Percentiles rank a stretch among this genome's conserved stretches.
Evolutionary conservation across 2,329 filamentous ascomycete genomes (phyloP).

Genomic region (Aspergillus fumigatiaffinis): DNA sequence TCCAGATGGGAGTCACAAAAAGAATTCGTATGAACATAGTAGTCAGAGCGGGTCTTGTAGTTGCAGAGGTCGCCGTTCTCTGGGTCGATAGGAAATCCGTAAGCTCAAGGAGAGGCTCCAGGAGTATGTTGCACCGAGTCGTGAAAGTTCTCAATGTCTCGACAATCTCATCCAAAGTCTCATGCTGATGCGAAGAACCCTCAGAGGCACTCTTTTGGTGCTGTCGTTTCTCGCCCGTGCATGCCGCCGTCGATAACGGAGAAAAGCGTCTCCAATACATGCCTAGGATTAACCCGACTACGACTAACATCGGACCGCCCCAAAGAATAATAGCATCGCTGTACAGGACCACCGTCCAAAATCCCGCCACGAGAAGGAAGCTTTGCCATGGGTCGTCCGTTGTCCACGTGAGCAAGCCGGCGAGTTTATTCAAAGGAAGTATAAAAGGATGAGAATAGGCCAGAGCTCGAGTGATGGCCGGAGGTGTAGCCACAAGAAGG

Average conservation of each 20-base stretch:
- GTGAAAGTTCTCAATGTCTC: constrained; percentile 90
- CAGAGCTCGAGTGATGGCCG: constrained; percentile 87
- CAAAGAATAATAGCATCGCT: constrained; percentile 77
- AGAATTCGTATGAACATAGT: constrained; percentile 85
- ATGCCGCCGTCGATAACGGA: constrained; percentile 79
- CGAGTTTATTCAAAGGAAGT: constrained; percentile 78
- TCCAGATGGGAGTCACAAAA: constrained; percentile 84
- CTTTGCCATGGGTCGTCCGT: constrained; percentile 94
- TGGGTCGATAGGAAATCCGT: constrained; percentile 94
- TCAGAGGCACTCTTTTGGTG: constrained; percentile 53
- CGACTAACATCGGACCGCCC: constrained; percentile 78
- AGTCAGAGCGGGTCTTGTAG: constrained; percentile 83
- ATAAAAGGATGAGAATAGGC: constrained; percentile 96
- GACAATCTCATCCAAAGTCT: constrained; percentile 95
- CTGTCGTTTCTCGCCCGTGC: constrained; percentile 61
- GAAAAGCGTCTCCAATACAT: constrained; percentile 93
- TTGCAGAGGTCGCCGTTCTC: constrained; percentile 83
- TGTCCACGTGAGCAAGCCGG: constrained; percentile 88
- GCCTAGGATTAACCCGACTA: constrained; percentile 73
- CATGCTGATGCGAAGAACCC: constrained; percentile 73
- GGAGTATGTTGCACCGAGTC: constrained; percentile 81
- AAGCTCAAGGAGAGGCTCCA: constrained; percentile 82
- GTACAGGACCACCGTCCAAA: constrained; percentile 84
- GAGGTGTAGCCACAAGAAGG: constrained; percentile 84
- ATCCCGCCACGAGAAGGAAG: constrained; percentile 78